Evolutionary conservation across 768 basidiomycete genomes (phyloP), one percentile per base, ranked within the genome.

Genomic region (Leucocoprinus leucothites): DNA sequence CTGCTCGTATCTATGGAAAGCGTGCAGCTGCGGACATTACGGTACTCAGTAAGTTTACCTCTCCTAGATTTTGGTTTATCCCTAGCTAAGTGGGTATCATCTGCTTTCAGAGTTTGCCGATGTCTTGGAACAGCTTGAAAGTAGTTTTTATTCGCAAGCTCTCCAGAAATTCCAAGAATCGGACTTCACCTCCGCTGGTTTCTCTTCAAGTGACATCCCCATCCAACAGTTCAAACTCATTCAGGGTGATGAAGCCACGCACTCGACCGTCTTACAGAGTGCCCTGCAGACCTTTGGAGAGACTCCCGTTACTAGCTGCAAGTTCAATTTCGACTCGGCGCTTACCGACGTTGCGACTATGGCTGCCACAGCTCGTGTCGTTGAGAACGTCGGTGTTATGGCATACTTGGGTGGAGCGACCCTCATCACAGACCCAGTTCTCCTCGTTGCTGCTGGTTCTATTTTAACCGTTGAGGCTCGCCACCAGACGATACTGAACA

Each of bases 391-490:
- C 40, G 91, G 91, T 51, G 88, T 91, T 35, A 67, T 74, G 18
- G 91, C 89, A 2, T 91, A 91, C 71, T 80, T 90, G 24, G 89
- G 89, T 54, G 89, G 81, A 51, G 82, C 87, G 6, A 74, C 79
- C 51, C 76, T 89, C 38, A 57, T 93, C 45, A 66, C 71, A 11
- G 82, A 89, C 60, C 83, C 85, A 13, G 69, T 75, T 22, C 63
- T 91, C 53, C 71, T 89, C 48, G 76, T 78, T 51, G 75, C 82
- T n/a, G 89, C 88, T 38, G 87, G 77, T 7, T 82, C 84, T 22
- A 92, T 92, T 65, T 63, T 89, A 67, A 86, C 89, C 25, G 76
- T 90, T 45, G 91, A 94, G 64, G 86, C 89, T n/a, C 85, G 91
- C 45, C 91, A 94, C 63, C 84, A 87, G 66, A 85, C 86, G 1